These are phyloP conservation scores for Scleromitrula shiraiana DNA, from an alignment of 2,329 filamentous ascomycete species.

Conservation along the genomic window DNA sequence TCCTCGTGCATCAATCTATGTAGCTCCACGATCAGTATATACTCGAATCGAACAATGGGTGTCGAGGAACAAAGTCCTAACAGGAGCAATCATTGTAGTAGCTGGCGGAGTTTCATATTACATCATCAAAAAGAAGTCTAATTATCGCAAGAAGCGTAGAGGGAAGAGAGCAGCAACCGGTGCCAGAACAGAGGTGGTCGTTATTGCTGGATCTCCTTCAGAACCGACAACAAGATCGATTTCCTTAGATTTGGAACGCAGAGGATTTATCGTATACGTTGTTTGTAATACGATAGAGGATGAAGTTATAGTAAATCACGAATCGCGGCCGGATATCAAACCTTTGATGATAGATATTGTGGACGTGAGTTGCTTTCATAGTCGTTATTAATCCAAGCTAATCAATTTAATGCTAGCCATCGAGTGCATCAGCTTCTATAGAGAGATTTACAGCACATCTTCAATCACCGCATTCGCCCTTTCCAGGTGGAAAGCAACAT, in stretches of 20 bases:
- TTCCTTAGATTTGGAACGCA: conserved; percentile 76
- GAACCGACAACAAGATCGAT: conserved; percentile 79
- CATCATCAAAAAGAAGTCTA: conserved; percentile 45
- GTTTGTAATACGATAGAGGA: conserved; percentile 82
- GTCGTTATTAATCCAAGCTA: neutral
- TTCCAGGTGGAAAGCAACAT: conserved; percentile 67
- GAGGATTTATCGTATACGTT: conserved; percentile 89
- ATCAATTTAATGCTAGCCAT: conserved; percentile 43
- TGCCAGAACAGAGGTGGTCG: conserved; percentile 75
- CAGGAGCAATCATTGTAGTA: conserved; percentile 62
- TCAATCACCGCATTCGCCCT: conserved; percentile 65
- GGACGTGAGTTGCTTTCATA: conserved; percentile 47
- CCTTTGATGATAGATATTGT: conserved; percentile 77
- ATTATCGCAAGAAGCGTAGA: conserved; percentile 55
- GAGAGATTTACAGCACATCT: conserved; percentile 66
- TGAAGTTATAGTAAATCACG: conserved; percentile 66
- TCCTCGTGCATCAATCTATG: conserved; percentile 23
- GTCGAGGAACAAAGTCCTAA: conserved; percentile 61
- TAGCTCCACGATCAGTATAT: conserved; percentile 28
- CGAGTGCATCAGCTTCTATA: conserved; percentile 59
- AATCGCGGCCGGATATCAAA: conserved; percentile 74
- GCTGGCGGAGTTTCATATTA: conserved; percentile 55
- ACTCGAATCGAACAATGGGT: conserved; percentile 65
- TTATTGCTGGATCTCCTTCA: conserved; percentile 80
- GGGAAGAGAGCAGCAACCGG: conserved; percentile 76